phyloP scores from a whole-genome alignment of 192 early-diverging fungal species.

The Tieghemiomyces parasiticus region DNA sequence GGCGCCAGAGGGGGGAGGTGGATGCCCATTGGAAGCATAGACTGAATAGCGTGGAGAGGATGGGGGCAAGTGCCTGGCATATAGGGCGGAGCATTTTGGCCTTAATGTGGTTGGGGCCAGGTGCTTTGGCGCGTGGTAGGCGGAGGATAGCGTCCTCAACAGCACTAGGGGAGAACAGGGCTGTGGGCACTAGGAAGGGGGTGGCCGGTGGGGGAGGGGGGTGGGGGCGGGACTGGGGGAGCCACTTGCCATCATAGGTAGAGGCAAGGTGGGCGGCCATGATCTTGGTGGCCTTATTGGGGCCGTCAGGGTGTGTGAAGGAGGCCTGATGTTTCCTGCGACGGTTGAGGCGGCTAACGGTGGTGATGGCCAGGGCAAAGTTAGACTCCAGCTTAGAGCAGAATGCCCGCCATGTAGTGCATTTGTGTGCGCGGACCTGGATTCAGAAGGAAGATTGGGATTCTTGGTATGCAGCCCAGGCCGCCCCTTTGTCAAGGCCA shows the following conservation, averaged over 20 bases:
- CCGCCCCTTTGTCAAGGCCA: neutral
- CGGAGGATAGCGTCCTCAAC: neutral
- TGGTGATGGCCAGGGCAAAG: neutral
- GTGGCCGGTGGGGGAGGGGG: neutral
- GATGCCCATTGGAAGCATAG: slow-evolving; percentile 16
- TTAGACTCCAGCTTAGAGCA: neutral
- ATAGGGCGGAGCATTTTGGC: slow-evolving; percentile 15
- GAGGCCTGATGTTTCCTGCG: neutral
- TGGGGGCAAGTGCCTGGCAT: neutral
- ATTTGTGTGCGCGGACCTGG: neutral
- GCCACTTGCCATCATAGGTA: slow-evolving; percentile 4
- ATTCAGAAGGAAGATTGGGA: neutral
- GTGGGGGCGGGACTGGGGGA: neutral
- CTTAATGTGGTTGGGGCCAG: slow-evolving; percentile 12
- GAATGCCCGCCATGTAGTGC: neutral
- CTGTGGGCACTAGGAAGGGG: neutral
- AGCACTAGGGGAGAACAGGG: neutral
- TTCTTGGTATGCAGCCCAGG: neutral
- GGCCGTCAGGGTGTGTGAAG: slow-evolving; percentile 12
- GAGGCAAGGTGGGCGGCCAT: slow-evolving; percentile 10
- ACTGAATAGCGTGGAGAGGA: slow-evolving; percentile 1
- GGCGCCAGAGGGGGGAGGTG: slow-evolving; percentile 11
- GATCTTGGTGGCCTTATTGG: neutral
- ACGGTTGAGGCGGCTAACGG: neutral
- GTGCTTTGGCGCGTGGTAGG: slow-evolving; percentile 12